These are phyloP conservation scores for Trichoderma brevicompactum DNA, from an alignment of 2,329 filamentous ascomycete species.

Conservation along the genomic window DNA sequence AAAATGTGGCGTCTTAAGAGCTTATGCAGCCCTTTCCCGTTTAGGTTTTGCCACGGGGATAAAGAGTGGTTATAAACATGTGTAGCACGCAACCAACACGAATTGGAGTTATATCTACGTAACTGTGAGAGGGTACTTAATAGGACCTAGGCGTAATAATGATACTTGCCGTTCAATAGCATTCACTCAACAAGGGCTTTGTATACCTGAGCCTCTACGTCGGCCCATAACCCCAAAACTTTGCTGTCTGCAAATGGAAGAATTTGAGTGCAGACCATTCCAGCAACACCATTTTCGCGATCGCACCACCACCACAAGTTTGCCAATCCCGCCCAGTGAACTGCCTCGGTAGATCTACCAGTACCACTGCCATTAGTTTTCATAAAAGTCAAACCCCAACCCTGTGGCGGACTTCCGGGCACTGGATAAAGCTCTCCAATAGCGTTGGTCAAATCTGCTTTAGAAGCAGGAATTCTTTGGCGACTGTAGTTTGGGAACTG, in stretches of 20 bases:
- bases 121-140: too few species aligned
- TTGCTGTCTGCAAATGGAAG: conserved; percentile 2
- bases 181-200: not conserved
- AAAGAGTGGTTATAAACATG: too few species aligned
- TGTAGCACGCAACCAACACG: too few species aligned
- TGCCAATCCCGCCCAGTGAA: conserved; percentile 4
- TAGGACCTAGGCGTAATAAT: not conserved
- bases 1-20: too few species aligned
- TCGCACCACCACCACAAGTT: conserved; percentile 24
- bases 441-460: not conserved
- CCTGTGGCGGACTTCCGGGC: conserved; percentile 1
- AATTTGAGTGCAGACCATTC: conserved; percentile 16
- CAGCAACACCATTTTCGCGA: conserved; percentile 16
- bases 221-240: not conserved
- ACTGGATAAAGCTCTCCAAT: conserved; percentile 13
- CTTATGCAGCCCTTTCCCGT: too few species aligned
- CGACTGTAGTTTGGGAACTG: conserved; percentile 18
- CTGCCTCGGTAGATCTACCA: conserved; percentile 3
- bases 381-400: conserved; percentile 22
- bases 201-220: conserved; percentile 15
- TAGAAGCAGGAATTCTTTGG: not conserved
- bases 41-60: too few species aligned
- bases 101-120: too few species aligned
- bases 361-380: conserved; percentile 6
- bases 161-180: not conserved